Conservation (phyloP, 73 alveolate species). For the Paramecium caudatum region DNA sequence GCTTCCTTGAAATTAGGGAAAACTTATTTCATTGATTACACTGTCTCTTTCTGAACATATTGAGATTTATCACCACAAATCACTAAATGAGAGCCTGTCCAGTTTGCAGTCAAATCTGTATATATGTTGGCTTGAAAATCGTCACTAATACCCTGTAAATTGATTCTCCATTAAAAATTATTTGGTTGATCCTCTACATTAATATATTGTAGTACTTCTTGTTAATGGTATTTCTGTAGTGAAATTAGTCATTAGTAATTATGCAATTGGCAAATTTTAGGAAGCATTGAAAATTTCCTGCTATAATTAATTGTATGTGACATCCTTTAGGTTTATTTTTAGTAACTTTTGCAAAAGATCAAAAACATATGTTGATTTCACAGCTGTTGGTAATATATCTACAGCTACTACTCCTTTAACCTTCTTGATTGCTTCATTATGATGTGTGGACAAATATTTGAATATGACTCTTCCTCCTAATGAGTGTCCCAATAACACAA, state of each 20-base stretch:
- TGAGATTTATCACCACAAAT: constrained; percentile 71
- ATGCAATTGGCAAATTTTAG: neutral
- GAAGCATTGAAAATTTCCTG: constrained; percentile 3
- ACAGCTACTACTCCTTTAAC: constrained; percentile 61
- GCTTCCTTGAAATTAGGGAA: constrained; percentile 67
- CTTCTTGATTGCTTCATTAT: neutral
- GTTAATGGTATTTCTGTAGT: neutral
- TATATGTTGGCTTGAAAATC: constrained; percentile 45
- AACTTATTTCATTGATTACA: constrained; percentile 26
- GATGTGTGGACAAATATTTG: constrained; percentile 17
- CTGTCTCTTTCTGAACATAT: constrained; percentile 34
- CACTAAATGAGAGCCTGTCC: constrained; percentile 43
- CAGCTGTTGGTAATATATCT: constrained; percentile 68
- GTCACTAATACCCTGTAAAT: constrained; percentile 42
- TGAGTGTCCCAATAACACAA: constrained; percentile 73
- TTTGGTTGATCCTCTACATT: constrained; percentile 20
- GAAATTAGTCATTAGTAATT: constrained; percentile 1
- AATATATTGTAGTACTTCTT: constrained; percentile 5
- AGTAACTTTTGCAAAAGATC: constrained; percentile 15
- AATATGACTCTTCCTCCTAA: constrained; percentile 75
- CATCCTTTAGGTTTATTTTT: neutral
- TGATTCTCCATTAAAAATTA: constrained; percentile 68
- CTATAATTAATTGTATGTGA: neutral
- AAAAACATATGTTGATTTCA: constrained; percentile 34
- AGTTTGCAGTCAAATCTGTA: constrained; percentile 56